These are phyloP conservation scores for Daldinia vernicosa DNA, from an alignment of 495 filamentous ascomycete genomes.

Conservation along the genomic window DNA sequence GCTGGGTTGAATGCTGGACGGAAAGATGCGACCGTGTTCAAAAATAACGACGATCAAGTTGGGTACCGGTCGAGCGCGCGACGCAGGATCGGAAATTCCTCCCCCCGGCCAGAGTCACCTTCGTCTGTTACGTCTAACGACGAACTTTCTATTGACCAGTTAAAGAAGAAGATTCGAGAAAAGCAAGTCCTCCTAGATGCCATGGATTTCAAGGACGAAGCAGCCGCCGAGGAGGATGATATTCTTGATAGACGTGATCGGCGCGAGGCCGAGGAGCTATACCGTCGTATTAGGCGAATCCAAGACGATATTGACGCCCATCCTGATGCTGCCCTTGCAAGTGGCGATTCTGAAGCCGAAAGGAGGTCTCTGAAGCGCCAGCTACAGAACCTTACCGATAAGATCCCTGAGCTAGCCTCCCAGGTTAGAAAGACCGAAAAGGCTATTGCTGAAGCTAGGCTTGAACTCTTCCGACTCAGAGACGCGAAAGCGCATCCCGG, in stretches of 20 bases:
- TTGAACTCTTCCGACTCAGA: conserved; percentile 92
- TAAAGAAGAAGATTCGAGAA: conserved; percentile 93
- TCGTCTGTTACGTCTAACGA: conserved; percentile 75
- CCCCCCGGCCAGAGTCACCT: conserved; percentile 78
- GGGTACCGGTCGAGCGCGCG: conserved; percentile 95
- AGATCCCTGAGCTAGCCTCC: conserved; percentile 89
- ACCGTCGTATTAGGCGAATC: conserved; percentile 88
- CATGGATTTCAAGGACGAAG: conserved; percentile 96
- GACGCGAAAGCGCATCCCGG: conserved; percentile 93
- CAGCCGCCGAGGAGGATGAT: conserved; percentile 88
- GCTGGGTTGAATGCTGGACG: conserved; percentile 60
- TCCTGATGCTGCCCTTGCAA: conserved; percentile 77
- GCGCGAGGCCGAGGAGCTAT: conserved; percentile 92
- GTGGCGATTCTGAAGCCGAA: conserved; percentile 85
- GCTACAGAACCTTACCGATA: conserved; percentile 86
- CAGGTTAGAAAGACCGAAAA: conserved; percentile 91
- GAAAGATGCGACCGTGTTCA: conserved; percentile 96
- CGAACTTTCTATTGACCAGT: conserved; percentile 84
- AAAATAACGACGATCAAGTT: conserved; percentile 90
- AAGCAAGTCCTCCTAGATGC: conserved; percentile 96
- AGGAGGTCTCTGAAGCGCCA: conserved; percentile 85
- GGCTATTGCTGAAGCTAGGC: conserved; percentile 86
- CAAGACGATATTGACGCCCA: conserved; percentile 97
- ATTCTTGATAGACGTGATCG: conserved; percentile 88
- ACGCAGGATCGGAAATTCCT: conserved; percentile 79